Conservation (phyloP, 202 grass and related monocot genomes). For the Tripidium arundinaceum region DNA sequence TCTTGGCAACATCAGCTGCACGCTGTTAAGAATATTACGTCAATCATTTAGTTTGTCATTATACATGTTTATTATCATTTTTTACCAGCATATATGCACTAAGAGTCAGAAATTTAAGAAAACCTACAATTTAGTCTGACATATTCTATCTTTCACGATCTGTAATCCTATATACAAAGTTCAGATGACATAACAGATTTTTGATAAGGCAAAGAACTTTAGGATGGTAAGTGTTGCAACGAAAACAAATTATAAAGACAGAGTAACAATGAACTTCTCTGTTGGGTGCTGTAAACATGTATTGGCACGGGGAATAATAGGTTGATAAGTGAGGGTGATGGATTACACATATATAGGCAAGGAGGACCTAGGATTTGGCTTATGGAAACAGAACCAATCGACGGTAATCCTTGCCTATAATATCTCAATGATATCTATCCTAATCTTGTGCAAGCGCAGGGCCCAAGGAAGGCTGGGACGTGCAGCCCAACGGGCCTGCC, state of each 20-base stretch:
- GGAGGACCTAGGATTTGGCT: neutral
- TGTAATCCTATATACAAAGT: neutral
- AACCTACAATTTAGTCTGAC: neutral
- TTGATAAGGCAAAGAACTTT: neutral
- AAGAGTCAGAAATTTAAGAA: too few species aligned
- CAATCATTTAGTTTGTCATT: conserved; percentile 16
- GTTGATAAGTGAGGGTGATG: neutral
- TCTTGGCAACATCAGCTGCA: neutral
- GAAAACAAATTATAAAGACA: neutral
- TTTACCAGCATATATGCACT: too few species aligned
- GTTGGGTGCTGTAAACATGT: neutral
- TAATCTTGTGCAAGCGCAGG: too few species aligned
- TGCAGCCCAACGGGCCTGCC: too few species aligned
- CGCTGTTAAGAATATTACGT: conserved; percentile 16
- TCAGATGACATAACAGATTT: neutral
- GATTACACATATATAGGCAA: neutral
- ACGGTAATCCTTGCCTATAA: too few species aligned
- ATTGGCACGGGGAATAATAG: neutral
- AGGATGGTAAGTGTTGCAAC: neutral
- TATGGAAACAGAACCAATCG: too few species aligned
- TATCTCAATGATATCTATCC: too few species aligned
- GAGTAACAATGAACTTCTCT: neutral
- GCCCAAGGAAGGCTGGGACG: too few species aligned
- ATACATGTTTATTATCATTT: neutral
- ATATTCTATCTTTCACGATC: neutral